These are phyloP conservation scores for Penicillium sp. DNA, from an alignment of 2,329 filamentous ascomycete species.

Conservation along the genomic window DNA sequence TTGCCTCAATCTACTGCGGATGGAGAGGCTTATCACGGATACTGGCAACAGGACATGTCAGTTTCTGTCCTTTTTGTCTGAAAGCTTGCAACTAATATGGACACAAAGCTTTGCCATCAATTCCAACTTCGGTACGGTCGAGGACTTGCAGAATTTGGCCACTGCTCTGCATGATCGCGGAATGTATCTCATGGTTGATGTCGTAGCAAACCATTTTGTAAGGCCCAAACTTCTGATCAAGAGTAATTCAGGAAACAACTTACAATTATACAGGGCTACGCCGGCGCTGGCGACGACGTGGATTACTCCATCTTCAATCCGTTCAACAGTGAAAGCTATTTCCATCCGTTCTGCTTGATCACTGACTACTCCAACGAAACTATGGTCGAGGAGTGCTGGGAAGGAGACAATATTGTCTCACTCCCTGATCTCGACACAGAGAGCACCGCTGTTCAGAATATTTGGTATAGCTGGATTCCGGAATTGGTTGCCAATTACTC, in stretches of 20 bases:
- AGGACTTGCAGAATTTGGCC: conserved; percentile 57
- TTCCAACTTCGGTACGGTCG: conserved; percentile 54
- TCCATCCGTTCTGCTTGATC: conserved; percentile 57
- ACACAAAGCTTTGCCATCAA: conserved; percentile 50
- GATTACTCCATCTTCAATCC: conserved; percentile 53
- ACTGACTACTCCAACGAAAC: conserved; percentile 51
- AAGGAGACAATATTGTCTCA: conserved; percentile 51
- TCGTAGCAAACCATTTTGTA: conserved; percentile 56
- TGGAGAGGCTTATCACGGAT: conserved; percentile 47
- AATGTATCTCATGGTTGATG: conserved; percentile 61
- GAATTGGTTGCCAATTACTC: conserved; percentile 57
- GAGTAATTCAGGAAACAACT: too few relatives aligned
- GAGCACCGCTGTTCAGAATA: conserved; percentile 43
- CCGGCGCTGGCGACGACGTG: conserved; percentile 44
- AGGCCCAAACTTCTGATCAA: too few relatives aligned
- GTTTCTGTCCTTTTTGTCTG: not conserved
- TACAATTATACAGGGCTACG: conserved; percentile 32
- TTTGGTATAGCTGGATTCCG: conserved; percentile 58
- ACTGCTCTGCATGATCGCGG: conserved; percentile 51
- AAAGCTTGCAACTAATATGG: not conserved
- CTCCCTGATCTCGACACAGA: conserved; percentile 62
- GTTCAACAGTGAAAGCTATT: conserved; percentile 57
- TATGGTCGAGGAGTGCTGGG: conserved; percentile 49
- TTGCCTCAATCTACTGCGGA: conserved; percentile 32
- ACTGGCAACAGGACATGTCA: conserved; percentile 48